Conservation (phyloP, 2,329 filamentous ascomycete genomes). For the Clarireedia monteithiana region DNA sequence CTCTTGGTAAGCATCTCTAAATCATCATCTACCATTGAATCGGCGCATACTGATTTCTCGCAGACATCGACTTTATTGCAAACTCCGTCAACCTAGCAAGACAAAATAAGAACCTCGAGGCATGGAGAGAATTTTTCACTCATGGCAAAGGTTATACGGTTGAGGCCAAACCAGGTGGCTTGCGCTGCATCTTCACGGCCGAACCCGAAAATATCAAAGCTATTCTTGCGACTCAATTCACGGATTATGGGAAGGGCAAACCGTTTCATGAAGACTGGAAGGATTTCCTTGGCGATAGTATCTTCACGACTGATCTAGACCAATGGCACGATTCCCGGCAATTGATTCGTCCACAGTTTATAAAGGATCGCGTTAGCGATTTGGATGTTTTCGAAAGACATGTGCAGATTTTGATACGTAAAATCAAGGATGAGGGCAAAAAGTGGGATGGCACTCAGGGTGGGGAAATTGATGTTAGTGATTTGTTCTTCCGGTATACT, state of each 20-base stretch:
- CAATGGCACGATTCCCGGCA: constrained; percentile 76
- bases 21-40: background rate
- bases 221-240: constrained; percentile 78
- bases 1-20: constrained; percentile 36
- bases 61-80: constrained; percentile 57
- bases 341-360: constrained; percentile 78
- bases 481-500: constrained; percentile 78
- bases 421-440: constrained; percentile 53
- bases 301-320: constrained; percentile 73
- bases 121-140: constrained; percentile 48
- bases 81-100: background rate
- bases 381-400: constrained; percentile 75
- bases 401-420: constrained; percentile 62
- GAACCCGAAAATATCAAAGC: constrained; percentile 91
- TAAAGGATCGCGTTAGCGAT: constrained; percentile 76
- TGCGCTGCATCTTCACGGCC: constrained; percentile 54
- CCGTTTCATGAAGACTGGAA: constrained; percentile 69
- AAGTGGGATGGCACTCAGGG: constrained; percentile 41
- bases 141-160: constrained; percentile 43
- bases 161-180: constrained; percentile 37
- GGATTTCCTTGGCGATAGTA: constrained; percentile 67
- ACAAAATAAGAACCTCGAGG: constrained; percentile 48
- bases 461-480: constrained; percentile 58
- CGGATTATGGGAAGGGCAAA: constrained; percentile 75
- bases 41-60: background rate